Base-by-base conservation (phyloP, 768 basidiomycete genomes). In the Suillus paluster region DNA sequence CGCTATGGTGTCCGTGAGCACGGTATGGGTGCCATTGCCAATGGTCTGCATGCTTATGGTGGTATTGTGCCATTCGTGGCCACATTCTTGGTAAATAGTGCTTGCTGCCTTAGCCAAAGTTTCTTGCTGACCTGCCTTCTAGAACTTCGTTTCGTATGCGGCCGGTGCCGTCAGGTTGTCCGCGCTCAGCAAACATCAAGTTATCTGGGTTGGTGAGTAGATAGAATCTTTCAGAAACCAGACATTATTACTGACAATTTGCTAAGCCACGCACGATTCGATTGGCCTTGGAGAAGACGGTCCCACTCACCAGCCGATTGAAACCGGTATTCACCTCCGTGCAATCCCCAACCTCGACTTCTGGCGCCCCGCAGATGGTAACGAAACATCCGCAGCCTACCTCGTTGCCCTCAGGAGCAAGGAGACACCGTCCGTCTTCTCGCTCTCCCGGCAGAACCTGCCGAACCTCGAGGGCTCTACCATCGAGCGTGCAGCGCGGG, bases 1-100 rank as follows among this genome's bases (percentile, higher is more conserved):
- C 91, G 95, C 59, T 98, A 91, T 80, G 96, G 96, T 85, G 95
- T 98, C 61, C 92, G 96, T 77, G 96, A 98, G 77, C 96, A 98
- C 77, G 96, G 83, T 67, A 98, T 97, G 95, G 92, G 91, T 69
- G 96, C 95, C 59, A 95, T 98, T 70, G 93, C 89, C 67, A 97
- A 97, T 75, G 95, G 95, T 73, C 75, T 96, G 64, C 76, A 82
- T 64, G 95, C 95, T 3, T 98, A 97, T 77, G 95, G 95, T 63
- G 93, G 87, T 69, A 87, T 96, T 71, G 85, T 97, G 64, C 95
- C 95, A 48, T 95, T 94, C 75, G 85, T 90, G 64, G 93, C 90
- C 61, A 98, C 96, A 38, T 97, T 97, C 89, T 75, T 97, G 78
- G 90, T 91, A 67, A 68, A 82, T 74, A 39, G 21, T n/a, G 39